Percentiles rank a stretch among this genome's conserved stretches.
Conservation (phyloP, 176 grass and related monocot species). For the Hsuehochloa calcarea region DNA sequence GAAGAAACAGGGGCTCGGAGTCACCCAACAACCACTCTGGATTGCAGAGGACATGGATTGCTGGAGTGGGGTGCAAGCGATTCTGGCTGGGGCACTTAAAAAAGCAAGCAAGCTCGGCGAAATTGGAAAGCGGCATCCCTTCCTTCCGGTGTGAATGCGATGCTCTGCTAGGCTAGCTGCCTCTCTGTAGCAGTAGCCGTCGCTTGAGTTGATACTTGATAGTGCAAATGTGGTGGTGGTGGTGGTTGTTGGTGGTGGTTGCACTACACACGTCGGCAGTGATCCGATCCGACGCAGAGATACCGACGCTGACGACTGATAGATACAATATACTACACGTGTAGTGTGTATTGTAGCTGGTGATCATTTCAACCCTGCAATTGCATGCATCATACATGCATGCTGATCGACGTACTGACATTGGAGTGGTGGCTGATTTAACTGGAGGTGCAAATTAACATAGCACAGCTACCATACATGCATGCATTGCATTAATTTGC, state of each 20-base stretch:
- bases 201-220: not conserved
- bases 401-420: too few species aligned
- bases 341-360: not conserved
- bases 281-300: not conserved
- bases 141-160: not conserved
- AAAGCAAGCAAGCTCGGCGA: not conserved
- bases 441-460: too few species aligned
- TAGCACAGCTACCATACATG: not conserved
- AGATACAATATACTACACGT: not conserved
- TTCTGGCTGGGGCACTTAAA: not conserved
- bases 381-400: not conserved
- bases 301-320: not conserved
- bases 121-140: not conserved
- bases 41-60: constrained; percentile 15
- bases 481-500: too few species aligned
- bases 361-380: not conserved
- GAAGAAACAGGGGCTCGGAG: not conserved
- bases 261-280: constrained; percentile 10
- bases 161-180: not conserved
- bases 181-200: not conserved
- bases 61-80: constrained; percentile 55
- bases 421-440: too few species aligned
- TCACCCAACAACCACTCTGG: not conserved
- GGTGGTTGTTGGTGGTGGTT: constrained; percentile 8
- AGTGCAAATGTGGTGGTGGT: not conserved